These are phyloP conservation scores for Carex kokanica DNA, from an alignment of 176 grass and related monocot genomes.

Conservation along the genomic window DNA sequence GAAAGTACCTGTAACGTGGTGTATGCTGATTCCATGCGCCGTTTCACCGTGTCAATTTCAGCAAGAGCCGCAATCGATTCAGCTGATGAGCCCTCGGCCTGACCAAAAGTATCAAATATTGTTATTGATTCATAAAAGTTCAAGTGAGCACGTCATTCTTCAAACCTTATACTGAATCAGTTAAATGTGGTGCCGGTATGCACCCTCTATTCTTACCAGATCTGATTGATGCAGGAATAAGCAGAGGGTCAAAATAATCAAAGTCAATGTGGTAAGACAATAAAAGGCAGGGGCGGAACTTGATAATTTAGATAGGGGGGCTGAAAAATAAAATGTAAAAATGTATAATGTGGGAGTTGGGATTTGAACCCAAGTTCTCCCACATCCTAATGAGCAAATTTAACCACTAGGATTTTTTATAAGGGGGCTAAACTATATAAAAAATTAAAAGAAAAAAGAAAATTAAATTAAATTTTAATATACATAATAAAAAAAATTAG, in stretches of 20 bases:
- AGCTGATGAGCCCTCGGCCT: conserved; percentile 95
- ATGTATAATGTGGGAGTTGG: too few relatives aligned
- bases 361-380: too few relatives aligned
- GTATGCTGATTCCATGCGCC: conserved; percentile 93
- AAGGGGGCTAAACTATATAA: too few relatives aligned
- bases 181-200: background rate
- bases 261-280: background rate
- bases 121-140: background rate
- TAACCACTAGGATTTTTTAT: too few relatives aligned
- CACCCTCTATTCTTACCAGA: background rate
- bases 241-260: background rate
- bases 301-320: too few relatives aligned
- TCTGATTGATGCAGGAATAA: background rate
- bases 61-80: conserved; percentile 91
- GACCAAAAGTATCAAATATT: conserved; percentile 17
- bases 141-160: background rate
- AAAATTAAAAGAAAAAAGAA: too few relatives aligned
- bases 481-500: too few relatives aligned
- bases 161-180: background rate
- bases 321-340: too few relatives aligned
- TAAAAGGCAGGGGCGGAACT: background rate
- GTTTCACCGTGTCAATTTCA: conserved; percentile 88
- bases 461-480: too few relatives aligned
- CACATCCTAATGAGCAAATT: too few relatives aligned
- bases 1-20: conserved; percentile 77